Evolutionary conservation across 2,329 filamentous ascomycete genomes (phyloP).

Genomic region (Pseudogymnoascus sp.): DNA sequence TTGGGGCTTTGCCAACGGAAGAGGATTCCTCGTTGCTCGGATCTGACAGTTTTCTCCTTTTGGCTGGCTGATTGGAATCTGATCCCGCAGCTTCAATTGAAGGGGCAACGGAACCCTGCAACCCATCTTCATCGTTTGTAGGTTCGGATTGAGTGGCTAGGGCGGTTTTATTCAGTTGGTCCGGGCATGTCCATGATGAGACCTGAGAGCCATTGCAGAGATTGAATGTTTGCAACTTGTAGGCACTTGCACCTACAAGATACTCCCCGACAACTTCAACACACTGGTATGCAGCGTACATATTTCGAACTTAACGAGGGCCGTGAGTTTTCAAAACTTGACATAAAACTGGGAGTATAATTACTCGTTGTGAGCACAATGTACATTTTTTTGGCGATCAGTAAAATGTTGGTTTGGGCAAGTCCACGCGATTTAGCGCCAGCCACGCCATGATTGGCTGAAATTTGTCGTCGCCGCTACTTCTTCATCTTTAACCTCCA

Average conservation of each 20-base stretch:
- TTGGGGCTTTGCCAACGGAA: neutral
- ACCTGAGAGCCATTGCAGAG: constrained; percentile 50
- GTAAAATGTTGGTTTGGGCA: constrained; percentile 3
- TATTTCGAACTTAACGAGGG: constrained; percentile 21
- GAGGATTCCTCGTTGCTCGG: constrained; percentile 4
- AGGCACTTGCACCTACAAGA: constrained; percentile 67
- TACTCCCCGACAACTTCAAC: constrained; percentile 47
- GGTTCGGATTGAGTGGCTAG: constrained; percentile 8
- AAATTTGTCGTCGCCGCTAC: neutral
- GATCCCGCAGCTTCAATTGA: neutral
- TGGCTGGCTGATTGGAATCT: constrained; percentile 20
- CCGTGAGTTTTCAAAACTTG: neutral
- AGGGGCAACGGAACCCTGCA: constrained; percentile 15
- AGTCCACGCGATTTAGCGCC: constrained; percentile 6
- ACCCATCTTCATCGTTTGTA: constrained; percentile 11
- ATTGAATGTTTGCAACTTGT: constrained; percentile 61
- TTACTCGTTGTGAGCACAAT: neutral
- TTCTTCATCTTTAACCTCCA: neutral
- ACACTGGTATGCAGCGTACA: constrained; percentile 58
- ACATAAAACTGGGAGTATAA: neutral
- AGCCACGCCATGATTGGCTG: neutral
- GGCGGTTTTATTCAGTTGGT: constrained; percentile 10
- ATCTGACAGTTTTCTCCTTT: constrained; percentile 26
- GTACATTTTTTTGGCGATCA: constrained; percentile 1
- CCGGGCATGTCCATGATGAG: constrained; percentile 34